Conservation (phyloP, 306 rosid genomes). For the Vigna unguiculata region DNA sequence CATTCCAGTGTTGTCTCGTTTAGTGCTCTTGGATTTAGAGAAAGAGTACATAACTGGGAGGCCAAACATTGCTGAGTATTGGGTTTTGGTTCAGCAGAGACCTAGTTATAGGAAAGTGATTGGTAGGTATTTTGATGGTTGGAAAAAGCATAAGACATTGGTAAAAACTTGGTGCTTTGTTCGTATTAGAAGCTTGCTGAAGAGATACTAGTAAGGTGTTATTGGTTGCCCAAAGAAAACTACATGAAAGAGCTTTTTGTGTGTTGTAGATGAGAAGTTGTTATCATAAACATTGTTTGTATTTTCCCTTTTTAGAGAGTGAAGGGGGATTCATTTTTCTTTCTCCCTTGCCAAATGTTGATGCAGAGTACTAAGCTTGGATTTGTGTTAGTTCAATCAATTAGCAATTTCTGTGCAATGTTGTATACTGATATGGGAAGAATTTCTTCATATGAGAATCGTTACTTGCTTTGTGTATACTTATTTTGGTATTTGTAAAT, state of each 20-base stretch:
- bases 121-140: conserved; percentile 81
- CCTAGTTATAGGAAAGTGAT: conserved; percentile 90
- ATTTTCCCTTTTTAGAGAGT: conserved; percentile 12
- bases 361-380: conserved; percentile 19
- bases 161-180: conserved; percentile 79
- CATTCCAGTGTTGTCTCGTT: conserved; percentile 73
- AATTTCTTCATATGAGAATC: conserved; percentile 14
- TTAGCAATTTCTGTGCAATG: conserved; percentile 17
- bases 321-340: conserved; percentile 41
- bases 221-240: conserved; percentile 38
- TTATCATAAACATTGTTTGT: conserved; percentile 16
- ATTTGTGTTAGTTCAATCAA: conserved; percentile 38
- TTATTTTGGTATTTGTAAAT: conserved; percentile 35
- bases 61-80: conserved; percentile 81
- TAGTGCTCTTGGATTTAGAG: conserved; percentile 68
- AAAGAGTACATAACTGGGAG: conserved; percentile 67
- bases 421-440: conserved; percentile 36
- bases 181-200: conserved; percentile 72
- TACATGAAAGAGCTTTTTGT: conserved; percentile 42
- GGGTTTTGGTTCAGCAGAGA: conserved; percentile 87
- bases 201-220: conserved; percentile 66
- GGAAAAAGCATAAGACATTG: conserved; percentile 86
- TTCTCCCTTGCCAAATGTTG: conserved; percentile 45
- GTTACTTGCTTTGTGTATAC: conserved; percentile 38
- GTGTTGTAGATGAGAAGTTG: conserved; percentile 34